Evolutionary conservation across 192 early-diverging fungal genomes (phyloP), one percentile per base, ranked within the genome.

Genomic region (Umbelopsis sp.): DNA sequence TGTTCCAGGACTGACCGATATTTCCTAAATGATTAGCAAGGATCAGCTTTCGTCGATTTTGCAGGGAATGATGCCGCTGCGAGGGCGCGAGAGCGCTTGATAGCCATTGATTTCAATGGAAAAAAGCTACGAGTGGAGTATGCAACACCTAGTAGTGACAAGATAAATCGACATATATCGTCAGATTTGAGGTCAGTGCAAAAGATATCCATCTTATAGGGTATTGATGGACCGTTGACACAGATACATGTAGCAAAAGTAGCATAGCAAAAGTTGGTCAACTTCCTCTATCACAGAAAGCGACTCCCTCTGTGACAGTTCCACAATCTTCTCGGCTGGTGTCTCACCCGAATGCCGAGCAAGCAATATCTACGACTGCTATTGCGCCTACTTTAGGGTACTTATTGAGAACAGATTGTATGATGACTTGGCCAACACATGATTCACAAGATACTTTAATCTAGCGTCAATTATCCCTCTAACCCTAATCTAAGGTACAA

Each of bases 41-140:
- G 80, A 51, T 68, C 69, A 6, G 77, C 77, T 10, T 84, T 84
- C 70, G 24, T 84, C 16, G 82, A 84, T 65, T 84, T 79, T 66
- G 24, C 47, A 26, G 71, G 75, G 65, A 72, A 77, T 16, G n/a
- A 8, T 2, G 43, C 69, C 8, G 82, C 82, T 26, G 44, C 78
- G 38, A 14, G 14, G 29, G 82, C 80, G 29, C 79, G 65, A 52
- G 54, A 66, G 45, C 69, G 73, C 38, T 50, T 84, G 10, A 45
- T 81, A n/a, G 26, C 45, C 38, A 66, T 74, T 52, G 70, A 53
- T 7, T 53, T 62, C 14, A 32, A 65, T 24, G 74, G 74, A 3
- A 74, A 75, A 26, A 70, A 45, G 25, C 26, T 84, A n/a, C 29
- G 66, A 36, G 74, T 84, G 17, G 82, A 84, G 47, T 84, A 81